Evolutionary conservation across 371 early-diverging fungal genomes (phyloP).

Genomic region (Actinomortierella ambigua): DNA sequence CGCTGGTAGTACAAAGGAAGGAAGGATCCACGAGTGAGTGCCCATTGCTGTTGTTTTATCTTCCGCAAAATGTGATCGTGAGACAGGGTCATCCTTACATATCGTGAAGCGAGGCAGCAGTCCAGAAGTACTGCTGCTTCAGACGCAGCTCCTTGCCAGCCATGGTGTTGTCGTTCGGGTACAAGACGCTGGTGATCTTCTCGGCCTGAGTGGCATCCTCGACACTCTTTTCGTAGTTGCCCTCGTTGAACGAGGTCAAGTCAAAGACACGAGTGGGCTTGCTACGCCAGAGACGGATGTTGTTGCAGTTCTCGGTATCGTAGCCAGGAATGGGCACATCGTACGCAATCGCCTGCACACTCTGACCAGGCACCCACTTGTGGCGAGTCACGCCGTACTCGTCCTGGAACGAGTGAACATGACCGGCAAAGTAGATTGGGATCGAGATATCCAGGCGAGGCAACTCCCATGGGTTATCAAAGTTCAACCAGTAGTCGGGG

Average conservation of each 20-base stretch:
- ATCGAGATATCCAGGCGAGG: slow-evolving; percentile 86
- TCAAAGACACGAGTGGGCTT: slow-evolving; percentile 82
- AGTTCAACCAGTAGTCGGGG: slow-evolving; percentile 90
- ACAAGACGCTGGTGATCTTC: slow-evolving; percentile 90
- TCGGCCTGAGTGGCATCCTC: slow-evolving; percentile 87
- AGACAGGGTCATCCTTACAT: slow-evolving; percentile 42
- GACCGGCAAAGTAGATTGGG: slow-evolving; percentile 86
- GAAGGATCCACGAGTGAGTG: no score
- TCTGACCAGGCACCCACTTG: slow-evolving; percentile 84
- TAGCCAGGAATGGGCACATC: slow-evolving; percentile 93
- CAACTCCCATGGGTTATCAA: slow-evolving; percentile 94
- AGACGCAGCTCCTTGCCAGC: slow-evolving; percentile 91
- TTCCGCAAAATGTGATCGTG: neutral
- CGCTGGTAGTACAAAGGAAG: no score
- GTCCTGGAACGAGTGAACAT: slow-evolving; percentile 69
- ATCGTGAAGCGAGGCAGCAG: slow-evolving; percentile 85
- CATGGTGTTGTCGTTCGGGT: slow-evolving; percentile 94
- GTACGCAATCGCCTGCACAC: slow-evolving; percentile 88
- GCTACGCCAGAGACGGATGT: slow-evolving; percentile 92
- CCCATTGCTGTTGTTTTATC: no score
- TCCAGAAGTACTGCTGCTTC: slow-evolving; percentile 95
- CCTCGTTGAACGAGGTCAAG: slow-evolving; percentile 86
- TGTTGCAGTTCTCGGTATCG: slow-evolving; percentile 85
- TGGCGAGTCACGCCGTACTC: slow-evolving; percentile 62
- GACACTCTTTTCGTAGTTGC: slow-evolving; percentile 88